phyloP scores from a whole-genome alignment of 371 early-diverging fungal species.

The Mortierella sp. region DNA sequence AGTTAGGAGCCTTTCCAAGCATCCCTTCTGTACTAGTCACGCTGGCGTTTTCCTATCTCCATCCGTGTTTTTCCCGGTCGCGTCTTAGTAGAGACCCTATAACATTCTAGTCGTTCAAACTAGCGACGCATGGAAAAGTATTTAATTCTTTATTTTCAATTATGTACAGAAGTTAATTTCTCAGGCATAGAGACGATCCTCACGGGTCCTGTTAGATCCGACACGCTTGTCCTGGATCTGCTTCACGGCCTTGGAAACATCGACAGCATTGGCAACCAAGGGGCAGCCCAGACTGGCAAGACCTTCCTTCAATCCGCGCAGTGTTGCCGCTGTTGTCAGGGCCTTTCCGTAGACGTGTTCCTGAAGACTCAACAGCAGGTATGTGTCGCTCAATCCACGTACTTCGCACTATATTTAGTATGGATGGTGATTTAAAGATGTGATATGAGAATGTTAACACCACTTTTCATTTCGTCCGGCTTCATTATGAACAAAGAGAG shows the following conservation, averaged over 20 bases:
- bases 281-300: constrained; percentile 30
- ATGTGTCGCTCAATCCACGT: constrained; percentile 35
- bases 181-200: constrained; percentile 52
- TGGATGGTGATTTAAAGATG: background rate
- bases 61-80: no score
- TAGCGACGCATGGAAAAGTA: no score
- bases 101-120: no score
- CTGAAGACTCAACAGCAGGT: constrained; percentile 52
- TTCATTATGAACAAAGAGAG: background rate
- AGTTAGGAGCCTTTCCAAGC: no score
- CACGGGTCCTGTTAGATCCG: constrained; percentile 44
- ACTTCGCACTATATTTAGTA: constrained; percentile 36
- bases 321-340: constrained; percentile 46
- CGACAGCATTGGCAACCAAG: constrained; percentile 22
- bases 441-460: background rate
- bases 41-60: no score
- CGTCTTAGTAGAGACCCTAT: no score
- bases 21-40: no score
- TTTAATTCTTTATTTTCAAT: background rate
- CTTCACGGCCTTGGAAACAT: constrained; percentile 28
- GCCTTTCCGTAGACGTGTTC: constrained; percentile 54
- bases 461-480: background rate
- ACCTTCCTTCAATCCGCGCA: constrained; percentile 50
- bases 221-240: constrained; percentile 48
- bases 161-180: constrained; percentile 5